Percentiles rank a stretch among this genome's conserved stretches.
Evolutionary conservation across 306 rosid species (phyloP).

Genomic region (Fragaria vesca): DNA sequence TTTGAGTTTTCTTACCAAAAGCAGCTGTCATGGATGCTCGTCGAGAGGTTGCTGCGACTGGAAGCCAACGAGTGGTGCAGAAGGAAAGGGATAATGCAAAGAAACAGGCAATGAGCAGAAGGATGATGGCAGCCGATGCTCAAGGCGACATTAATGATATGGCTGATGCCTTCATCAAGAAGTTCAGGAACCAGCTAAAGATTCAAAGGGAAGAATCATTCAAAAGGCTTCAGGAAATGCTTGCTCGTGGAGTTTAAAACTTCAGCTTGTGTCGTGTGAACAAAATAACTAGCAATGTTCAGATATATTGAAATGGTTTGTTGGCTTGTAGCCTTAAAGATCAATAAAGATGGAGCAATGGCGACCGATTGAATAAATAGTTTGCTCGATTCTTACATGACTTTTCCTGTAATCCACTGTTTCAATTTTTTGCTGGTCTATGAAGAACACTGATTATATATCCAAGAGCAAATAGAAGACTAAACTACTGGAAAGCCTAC

Average conservation of each 20-base stretch:
- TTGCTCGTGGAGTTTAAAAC: conserved; percentile 35
- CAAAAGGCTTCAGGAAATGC: conserved; percentile 41
- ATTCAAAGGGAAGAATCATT: conserved; percentile 50
- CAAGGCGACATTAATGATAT: conserved; percentile 40
- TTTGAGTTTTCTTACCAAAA: neutral
- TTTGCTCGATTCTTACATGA: neutral
- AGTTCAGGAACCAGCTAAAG: conserved; percentile 55
- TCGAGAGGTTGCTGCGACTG: conserved; percentile 26
- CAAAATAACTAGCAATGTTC: neutral
- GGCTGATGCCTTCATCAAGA: conserved; percentile 63
- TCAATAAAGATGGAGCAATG: neutral
- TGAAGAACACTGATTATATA: neutral
- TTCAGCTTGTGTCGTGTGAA: neutral
- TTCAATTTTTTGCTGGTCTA: neutral
- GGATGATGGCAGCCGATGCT: conserved; percentile 17
- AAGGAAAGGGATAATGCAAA: conserved; percentile 19
- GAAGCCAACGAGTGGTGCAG: conserved; percentile 8
- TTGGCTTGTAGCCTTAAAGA: neutral
- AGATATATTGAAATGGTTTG: neutral
- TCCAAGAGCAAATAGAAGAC: neutral
- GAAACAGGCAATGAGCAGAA: conserved; percentile 19
- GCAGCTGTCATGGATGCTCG: conserved; percentile 41
- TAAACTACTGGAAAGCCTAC: neutral
- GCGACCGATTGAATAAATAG: neutral
- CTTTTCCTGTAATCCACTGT: neutral